These are phyloP conservation scores for Zasmidium angulare DNA, from an alignment of 2,329 filamentous ascomycete genomes.

Conservation along the genomic window DNA sequence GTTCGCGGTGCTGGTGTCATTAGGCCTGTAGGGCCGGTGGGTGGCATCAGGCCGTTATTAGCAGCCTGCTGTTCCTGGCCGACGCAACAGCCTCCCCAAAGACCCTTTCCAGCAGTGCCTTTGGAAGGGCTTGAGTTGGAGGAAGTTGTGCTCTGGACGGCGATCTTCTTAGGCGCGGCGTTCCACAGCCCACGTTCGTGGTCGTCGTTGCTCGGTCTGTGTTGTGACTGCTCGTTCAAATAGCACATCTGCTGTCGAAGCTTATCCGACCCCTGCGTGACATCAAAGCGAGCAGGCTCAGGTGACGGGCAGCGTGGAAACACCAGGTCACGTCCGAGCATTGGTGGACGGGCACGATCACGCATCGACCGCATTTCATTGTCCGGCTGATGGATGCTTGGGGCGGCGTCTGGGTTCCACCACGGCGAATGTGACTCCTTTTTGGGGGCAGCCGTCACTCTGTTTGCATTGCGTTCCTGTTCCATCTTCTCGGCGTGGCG, in stretches of 20 bases:
- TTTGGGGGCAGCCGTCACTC: slow-evolving; percentile 34
- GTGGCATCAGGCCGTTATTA: slow-evolving; percentile 37
- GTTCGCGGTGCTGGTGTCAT: slow-evolving; percentile 47
- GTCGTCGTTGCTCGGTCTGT: slow-evolving; percentile 41
- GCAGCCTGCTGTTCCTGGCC: slow-evolving; percentile 37
- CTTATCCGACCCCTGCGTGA: slow-evolving; percentile 62
- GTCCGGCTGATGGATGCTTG: slow-evolving; percentile 36
- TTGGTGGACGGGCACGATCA: slow-evolving; percentile 69
- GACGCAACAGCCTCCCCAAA: slow-evolving; percentile 75
- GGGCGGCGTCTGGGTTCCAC: slow-evolving; percentile 38
- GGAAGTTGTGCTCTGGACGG: slow-evolving; percentile 4
- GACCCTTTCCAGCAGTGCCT: slow-evolving; percentile 44
- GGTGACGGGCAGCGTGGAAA: slow-evolving; percentile 84
- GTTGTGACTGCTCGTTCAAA: slow-evolving; percentile 44
- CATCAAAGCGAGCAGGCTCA: slow-evolving; percentile 79
- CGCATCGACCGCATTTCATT: slow-evolving; percentile 54
- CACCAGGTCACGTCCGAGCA: slow-evolving; percentile 78
- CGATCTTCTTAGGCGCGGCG: slow-evolving; percentile 15
- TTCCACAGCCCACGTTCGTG: slow-evolving; percentile 64
- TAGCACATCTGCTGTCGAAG: slow-evolving; percentile 51
- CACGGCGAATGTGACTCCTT: slow-evolving; percentile 35
- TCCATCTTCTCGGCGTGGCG: slow-evolving; percentile 69
- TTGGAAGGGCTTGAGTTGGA: slow-evolving; percentile 13
- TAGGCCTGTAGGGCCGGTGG: slow-evolving; percentile 48
- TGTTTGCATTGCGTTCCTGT: slow-evolving; percentile 47